Evolutionary conservation across 352 stramenopile genomes (phyloP), one percentile per base, ranked within the genome.

Genomic region (Plasmopara viticola): DNA sequence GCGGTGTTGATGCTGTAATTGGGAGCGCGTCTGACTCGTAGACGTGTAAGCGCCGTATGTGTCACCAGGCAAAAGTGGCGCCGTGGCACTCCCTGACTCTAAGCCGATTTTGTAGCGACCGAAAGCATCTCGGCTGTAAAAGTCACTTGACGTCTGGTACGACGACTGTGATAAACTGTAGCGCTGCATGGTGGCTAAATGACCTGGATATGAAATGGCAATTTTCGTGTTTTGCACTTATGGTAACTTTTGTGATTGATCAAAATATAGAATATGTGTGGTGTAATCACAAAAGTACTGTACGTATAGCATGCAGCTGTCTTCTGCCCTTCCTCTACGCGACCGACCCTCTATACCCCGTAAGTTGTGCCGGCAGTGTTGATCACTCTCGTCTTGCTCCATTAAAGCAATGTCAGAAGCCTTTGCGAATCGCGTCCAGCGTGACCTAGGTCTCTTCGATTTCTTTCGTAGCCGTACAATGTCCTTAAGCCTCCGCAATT

Each of bases 391-490:
- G 31, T 35, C 31, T 12, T n/a, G 5, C 25, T 17, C 41, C 14
- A n/a, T 28, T 43, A 28, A n/a, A 14, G 28, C 49, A 44, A 72
- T 72, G 64, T 60, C 60, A 35, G 52, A 69, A 40, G 18, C 59
- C 10, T 68, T 60, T 49, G 62, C 66, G 29, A 67, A 51, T 59
- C 59, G 56, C 31, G 43, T 59, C 9, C 41, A 48, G 34, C 41
- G 44, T 25, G 56, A 72, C 30, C 29, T 90, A 62, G 79, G 79
- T 2, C 46, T 90, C 59, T 86, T 90, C 44, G 76, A 90, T 67
- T 90, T 90, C 53, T 90, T 90, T 66, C 74, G 76, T 46, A 73
- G 70, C 40, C 68, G 69, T 53, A 82, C 78, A 20, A 64, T 72
- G 48, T 81, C 74, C 35, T 33, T 74, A 2, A 54, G 53, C 41